phyloP scores from a whole-genome alignment of 805 yeast species.

The Zygoascus tannicola region DNA sequence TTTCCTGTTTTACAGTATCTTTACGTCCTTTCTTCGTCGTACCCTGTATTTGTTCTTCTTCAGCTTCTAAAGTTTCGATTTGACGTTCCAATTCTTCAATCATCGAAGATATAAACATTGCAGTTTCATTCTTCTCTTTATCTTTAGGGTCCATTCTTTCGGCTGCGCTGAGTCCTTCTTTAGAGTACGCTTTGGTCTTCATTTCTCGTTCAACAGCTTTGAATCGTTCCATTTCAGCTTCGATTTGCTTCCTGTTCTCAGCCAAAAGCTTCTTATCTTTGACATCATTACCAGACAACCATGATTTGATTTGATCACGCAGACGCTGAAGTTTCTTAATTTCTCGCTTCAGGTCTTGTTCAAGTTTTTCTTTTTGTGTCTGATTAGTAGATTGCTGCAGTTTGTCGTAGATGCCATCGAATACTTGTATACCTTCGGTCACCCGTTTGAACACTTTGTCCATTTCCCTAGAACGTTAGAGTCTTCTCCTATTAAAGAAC shows the following conservation, averaged over 20 bases:
- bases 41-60: conserved; percentile 45
- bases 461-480: conserved; percentile 70
- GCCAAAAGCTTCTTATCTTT: conserved; percentile 76
- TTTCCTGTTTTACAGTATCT: conserved; percentile 45
- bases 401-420: conserved; percentile 80
- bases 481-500: too few relatives aligned
- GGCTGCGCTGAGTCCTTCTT: conserved; percentile 78
- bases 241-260: conserved; percentile 64
- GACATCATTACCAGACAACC: conserved; percentile 87
- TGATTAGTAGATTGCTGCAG: conserved; percentile 70
- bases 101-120: conserved; percentile 57
- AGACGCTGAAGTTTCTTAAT: conserved; percentile 88
- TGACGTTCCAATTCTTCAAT: conserved; percentile 78
- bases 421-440: conserved; percentile 78
- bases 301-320: conserved; percentile 89
- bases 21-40: conserved; percentile 52
- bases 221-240: conserved; percentile 78
- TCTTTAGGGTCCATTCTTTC: conserved; percentile 68
- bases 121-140: conserved; percentile 65
- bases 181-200: conserved; percentile 89
- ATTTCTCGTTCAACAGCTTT: conserved; percentile 88
- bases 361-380: conserved; percentile 89
- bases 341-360: conserved; percentile 81
- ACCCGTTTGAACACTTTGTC: conserved; percentile 90
- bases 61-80: conserved; percentile 67